Evolutionary conservation across 768 basidiomycete genomes (phyloP), one percentile per base, ranked within the genome.

Genomic region (Boletus rex-veris): DNA sequence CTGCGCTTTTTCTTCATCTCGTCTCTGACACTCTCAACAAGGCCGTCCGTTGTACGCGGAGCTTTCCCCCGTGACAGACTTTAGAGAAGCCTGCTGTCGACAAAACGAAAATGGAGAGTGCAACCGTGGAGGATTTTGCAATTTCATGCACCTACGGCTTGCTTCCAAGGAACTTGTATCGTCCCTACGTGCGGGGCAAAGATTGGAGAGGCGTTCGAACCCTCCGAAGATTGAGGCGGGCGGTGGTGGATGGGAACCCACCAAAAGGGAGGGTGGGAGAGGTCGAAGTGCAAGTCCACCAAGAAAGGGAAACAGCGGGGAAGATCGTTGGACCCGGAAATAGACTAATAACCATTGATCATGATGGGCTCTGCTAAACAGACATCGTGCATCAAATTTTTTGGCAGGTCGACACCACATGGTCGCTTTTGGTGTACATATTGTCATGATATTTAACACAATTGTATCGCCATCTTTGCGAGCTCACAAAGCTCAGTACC

Each of bases 41-140:
- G 93, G 95, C 39, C 86, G 93, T 47, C 96, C 96, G 3, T 75
- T 99, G 30, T 95, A 95, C 65, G 93, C 92, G n/a, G 97, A 99
- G 66, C 80, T 99, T 24, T 95, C 92, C 2, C 97, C 97, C 12
- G 97, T 99, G 16, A 98, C 95, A 28, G 97, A 99, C 74, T 99
- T 99, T 71, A 86, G 95, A 46, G 97, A 99, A 74, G 95, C 95
- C 0, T 99, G 97, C 69, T 99, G 97, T 71, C 84, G 97, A 44
- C 97, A 99, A 72, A 98, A 99, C 64, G 97, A 99, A 71, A 90
- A 98, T 62, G 97, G 97, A 8, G 92, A 96, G 73, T 99, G 97
- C 72, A 96, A 96, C 64, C 86, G 97, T 40, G 97, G 96, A 30
- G 94, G 94, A 3, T 98, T 97, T 75, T 98, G 96, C 74, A 98